Conservation (phyloP, 176 grass and related monocot species). For the Themeda triandra region DNA sequence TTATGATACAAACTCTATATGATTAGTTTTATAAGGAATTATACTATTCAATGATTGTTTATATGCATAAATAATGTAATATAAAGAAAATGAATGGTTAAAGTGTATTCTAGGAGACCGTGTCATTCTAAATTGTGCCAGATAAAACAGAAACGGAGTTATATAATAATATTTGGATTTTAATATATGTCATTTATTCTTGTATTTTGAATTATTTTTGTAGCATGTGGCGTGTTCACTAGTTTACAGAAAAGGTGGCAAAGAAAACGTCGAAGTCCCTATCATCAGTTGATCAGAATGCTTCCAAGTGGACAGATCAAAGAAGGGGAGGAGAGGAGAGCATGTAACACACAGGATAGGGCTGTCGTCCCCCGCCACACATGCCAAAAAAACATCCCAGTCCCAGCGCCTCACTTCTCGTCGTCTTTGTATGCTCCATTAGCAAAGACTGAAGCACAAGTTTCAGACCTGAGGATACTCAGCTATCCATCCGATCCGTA, state of each 20-base stretch:
- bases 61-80: too few relatives aligned
- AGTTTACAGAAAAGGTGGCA: neutral
- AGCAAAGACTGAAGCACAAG: constrained; percentile 22
- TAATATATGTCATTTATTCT: too few relatives aligned
- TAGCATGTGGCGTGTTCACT: too few relatives aligned
- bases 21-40: too few relatives aligned
- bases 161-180: too few relatives aligned
- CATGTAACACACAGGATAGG: constrained; percentile 35
- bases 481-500: neutral
- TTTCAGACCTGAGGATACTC: constrained; percentile 27
- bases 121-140: too few relatives aligned
- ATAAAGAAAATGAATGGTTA: too few relatives aligned
- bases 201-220: too few relatives aligned
- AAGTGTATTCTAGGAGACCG: too few relatives aligned
- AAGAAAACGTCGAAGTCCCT: neutral
- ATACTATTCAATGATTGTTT: too few relatives aligned
- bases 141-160: too few relatives aligned
- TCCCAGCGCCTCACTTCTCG: neutral
- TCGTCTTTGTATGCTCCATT: neutral
- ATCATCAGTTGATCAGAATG: constrained; percentile 37
- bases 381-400: constrained; percentile 5
- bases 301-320: neutral
- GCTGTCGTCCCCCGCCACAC: constrained; percentile 38
- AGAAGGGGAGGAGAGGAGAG: constrained; percentile 27
- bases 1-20: too few relatives aligned